phyloP scores from a whole-genome alignment of 2,329 filamentous ascomycete genomes.

The Claviceps arundinis region DNA sequence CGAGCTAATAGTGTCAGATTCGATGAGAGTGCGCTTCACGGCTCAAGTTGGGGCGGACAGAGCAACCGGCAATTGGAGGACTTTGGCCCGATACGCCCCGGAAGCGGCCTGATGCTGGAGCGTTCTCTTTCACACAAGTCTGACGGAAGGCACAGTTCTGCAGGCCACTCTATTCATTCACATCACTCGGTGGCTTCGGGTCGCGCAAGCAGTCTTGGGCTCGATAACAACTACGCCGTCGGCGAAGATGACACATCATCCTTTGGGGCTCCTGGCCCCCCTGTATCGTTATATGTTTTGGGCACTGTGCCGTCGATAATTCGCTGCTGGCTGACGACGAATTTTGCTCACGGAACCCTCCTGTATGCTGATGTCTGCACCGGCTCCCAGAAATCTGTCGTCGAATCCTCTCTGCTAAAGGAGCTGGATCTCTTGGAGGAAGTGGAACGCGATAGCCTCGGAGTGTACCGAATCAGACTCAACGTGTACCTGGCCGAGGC shows the following conservation, averaged over 20 bases:
- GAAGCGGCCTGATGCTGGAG: conserved; percentile 80
- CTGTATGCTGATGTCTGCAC: conserved; percentile 88
- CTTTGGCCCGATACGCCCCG: conserved; percentile 61
- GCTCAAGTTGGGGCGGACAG: conserved; percentile 67
- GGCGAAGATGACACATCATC: conserved; percentile 55
- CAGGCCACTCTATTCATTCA: conserved; percentile 64
- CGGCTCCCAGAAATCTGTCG: conserved; percentile 75
- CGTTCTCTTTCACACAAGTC: conserved; percentile 89
- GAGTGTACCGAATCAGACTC: conserved; percentile 56
- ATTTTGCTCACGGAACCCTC: conserved; percentile 79
- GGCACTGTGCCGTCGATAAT: conserved; percentile 89
- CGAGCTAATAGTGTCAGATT: conserved; percentile 95
- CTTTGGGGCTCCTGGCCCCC: conserved; percentile 58
- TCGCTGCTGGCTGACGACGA: conserved; percentile 83
- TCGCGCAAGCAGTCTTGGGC: conserved; percentile 75
- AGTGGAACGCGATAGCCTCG: conserved; percentile 52
- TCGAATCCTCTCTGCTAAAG: conserved; percentile 62
- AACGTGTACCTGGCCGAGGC: conserved; percentile 86
- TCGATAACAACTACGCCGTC: conserved; percentile 56
- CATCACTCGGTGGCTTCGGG: conserved; percentile 61
- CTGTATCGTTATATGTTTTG: conserved; percentile 72
- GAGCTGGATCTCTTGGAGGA: conserved; percentile 59
- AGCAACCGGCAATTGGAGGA: conserved; percentile 73
- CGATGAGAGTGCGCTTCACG: conserved; percentile 86
- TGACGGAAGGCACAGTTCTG: conserved; percentile 85